These are phyloP conservation scores for Cladosporium sp. DNA, from an alignment of 2,329 filamentous ascomycete species.

Conservation along the genomic window DNA sequence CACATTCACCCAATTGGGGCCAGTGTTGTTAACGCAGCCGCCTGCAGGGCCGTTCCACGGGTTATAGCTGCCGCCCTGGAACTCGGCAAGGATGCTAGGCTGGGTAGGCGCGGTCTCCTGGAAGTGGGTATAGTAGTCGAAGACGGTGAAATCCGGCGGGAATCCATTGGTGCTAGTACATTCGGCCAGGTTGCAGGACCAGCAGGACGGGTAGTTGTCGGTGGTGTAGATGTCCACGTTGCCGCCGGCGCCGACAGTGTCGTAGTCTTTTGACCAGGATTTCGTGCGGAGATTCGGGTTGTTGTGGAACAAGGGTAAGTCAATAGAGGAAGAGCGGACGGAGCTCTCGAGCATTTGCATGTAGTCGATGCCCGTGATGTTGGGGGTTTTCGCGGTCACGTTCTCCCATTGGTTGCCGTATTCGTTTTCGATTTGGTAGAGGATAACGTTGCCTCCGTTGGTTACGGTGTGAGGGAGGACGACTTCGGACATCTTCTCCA, in stretches of 20 bases:
- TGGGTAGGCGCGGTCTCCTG: conserved; percentile 45
- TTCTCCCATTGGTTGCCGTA: conserved; percentile 43
- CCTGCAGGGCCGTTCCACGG: conserved; percentile 63
- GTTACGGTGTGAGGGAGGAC: conserved; percentile 79
- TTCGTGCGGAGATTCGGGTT: conserved; percentile 59
- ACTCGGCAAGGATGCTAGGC: conserved; percentile 59
- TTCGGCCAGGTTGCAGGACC: conserved; percentile 63
- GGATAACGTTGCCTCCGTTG: conserved; percentile 75
- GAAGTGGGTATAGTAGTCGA: conserved; percentile 52
- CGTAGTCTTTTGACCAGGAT: conserved; percentile 62
- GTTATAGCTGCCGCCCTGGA: conserved; percentile 62
- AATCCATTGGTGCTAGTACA: conserved; percentile 61
- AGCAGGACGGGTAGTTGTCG: conserved; percentile 58
- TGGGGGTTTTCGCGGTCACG: conserved; percentile 44
- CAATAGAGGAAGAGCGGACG: conserved; percentile 56
- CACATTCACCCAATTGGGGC: conserved; percentile 61
- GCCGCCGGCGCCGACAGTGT: conserved; percentile 51
- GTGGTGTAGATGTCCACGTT: conserved; percentile 57
- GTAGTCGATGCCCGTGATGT: conserved; percentile 53
- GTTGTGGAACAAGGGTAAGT: conserved; percentile 59
- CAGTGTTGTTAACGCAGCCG: conserved; percentile 56
- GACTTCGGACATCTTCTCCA: conserved; percentile 60
- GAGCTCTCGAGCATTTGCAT: conserved; percentile 58
- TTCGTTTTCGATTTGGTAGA: conserved; percentile 59
- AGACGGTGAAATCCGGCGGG: conserved; percentile 56